Base-by-base conservation (phyloP, 2,329 filamentous ascomycete genomes). In the Colletotrichum tofieldiae region DNA sequence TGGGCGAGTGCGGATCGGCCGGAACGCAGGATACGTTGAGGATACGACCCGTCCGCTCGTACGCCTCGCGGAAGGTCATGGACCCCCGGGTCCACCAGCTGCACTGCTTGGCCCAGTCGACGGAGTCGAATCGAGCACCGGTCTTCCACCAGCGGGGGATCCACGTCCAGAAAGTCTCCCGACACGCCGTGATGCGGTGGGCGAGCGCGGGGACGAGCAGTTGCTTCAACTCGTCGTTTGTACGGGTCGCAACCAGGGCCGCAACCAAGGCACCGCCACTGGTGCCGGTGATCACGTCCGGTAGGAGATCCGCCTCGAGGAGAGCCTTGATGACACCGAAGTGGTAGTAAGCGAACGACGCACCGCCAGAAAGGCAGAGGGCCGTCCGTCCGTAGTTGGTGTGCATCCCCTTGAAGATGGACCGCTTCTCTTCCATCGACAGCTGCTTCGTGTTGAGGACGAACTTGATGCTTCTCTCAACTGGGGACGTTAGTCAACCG, bases 21-120 rank as follows among this genome's bases (percentile, higher is more conserved):
- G 96, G 96, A 1, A 99, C 94, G 81, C 96, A 99, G 7, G 94
- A 94, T 12, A 99, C 95, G 81, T 99, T 99, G 62, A 99, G 87
- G 73, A 98, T 96, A 26, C 96, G 93, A 0, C 96, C 96, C 0
- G 96, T 98, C 59, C 95, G 90, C 82, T 97, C 92, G 81, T 97
- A 98, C 3, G 96, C 96, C 84, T 99, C 96, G 67, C 92, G 91
- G 81, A 99, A 99, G 0, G 96, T 99, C 86, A 96, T 93, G 52
- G 93, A 97, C 41, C 96, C 96, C 76, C 91, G 89, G 52, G 93
- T 94, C 86, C 96, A 98, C 96, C 96, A 99, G 72, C 91, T 90
- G 78, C 93, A 94, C 75, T 93, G 90, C 71, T 87, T 88, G 0
- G 96, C 96, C 96, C 96, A 99, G 76, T 97, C 93, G 3, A 98